Evolutionary conservation across 2,329 filamentous ascomycete genomes (phyloP).

Genomic region (Aureobasidium sp.): DNA sequence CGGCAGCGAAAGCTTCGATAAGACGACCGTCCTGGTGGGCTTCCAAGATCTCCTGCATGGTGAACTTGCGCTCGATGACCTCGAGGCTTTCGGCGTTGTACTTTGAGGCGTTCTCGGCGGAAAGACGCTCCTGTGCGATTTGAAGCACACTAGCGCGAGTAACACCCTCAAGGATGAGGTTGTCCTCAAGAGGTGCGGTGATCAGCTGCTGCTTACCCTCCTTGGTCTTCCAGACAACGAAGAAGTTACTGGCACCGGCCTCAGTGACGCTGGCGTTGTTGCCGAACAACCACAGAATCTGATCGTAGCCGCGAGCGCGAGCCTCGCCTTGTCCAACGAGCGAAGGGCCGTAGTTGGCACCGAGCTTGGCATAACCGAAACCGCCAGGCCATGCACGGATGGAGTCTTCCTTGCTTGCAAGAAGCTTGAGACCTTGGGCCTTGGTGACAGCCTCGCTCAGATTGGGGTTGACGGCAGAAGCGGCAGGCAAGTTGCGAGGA

Average conservation of each 20-base stretch:
- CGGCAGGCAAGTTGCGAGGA: slow-evolving; percentile 17
- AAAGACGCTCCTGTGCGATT: slow-evolving; percentile 58
- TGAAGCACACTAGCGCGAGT: slow-evolving; percentile 77
- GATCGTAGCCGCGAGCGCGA: slow-evolving; percentile 65
- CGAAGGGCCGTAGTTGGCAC: slow-evolving; percentile 85
- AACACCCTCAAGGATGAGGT: slow-evolving; percentile 80
- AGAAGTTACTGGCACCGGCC: slow-evolving; percentile 88
- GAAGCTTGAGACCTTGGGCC: slow-evolving; percentile 51
- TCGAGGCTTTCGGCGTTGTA: slow-evolving; percentile 11
- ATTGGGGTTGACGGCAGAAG: slow-evolving; percentile 12
- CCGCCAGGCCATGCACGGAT: slow-evolving; percentile 90
- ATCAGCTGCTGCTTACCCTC: slow-evolving; percentile 63
- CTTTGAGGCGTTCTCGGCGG: slow-evolving; percentile 19
- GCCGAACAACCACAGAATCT: slow-evolving; percentile 92
- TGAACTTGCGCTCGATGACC: slow-evolving; percentile 52
- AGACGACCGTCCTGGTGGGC: slow-evolving; percentile 33
- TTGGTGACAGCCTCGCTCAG: slow-evolving; percentile 7
- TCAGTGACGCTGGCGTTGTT: slow-evolving; percentile 73
- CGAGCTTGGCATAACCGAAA: slow-evolving; percentile 86
- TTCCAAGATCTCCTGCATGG: slow-evolving; percentile 18
- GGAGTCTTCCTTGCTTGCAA: slow-evolving; percentile 73
- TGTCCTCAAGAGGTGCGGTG: slow-evolving; percentile 75
- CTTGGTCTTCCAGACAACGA: slow-evolving; percentile 67
- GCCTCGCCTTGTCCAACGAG: slow-evolving; percentile 74
- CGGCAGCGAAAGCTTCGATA: slow-evolving; percentile 77